These are phyloP conservation scores for Herpomyces periplanetae DNA, from an alignment of 2,329 filamentous ascomycete species.

Conservation along the genomic window DNA sequence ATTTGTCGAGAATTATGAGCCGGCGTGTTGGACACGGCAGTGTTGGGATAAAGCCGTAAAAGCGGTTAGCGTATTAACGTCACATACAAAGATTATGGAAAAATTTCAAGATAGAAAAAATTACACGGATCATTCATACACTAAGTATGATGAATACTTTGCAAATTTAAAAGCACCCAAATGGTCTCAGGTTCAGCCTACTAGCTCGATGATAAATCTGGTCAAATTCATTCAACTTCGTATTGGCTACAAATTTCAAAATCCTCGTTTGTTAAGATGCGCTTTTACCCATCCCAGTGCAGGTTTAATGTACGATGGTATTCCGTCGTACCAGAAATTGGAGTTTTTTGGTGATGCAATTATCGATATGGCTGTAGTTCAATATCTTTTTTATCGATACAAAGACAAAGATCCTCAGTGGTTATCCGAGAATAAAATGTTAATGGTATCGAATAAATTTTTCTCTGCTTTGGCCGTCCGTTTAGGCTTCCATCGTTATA, in stretches of 20 bases:
- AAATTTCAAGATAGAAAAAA: conserved; percentile 26
- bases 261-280: conserved; percentile 34
- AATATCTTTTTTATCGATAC: conserved; percentile 35
- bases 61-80: conserved; percentile 25
- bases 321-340: conserved; percentile 58
- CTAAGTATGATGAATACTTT: conserved; percentile 30
- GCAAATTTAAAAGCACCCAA: conserved; percentile 22
- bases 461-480: conserved; percentile 40
- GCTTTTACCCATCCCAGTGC: conserved; percentile 68
- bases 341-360: conserved; percentile 73
- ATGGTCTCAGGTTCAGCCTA: conserved; percentile 23
- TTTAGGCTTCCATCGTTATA: conserved; percentile 32
- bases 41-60: conserved; percentile 17
- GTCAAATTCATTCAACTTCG: conserved; percentile 19
- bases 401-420: conserved; percentile 61
- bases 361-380: conserved; percentile 48
- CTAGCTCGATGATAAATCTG: conserved; percentile 25
- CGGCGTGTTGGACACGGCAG: conserved; percentile 13
- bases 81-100: no score
- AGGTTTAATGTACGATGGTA: conserved; percentile 26
- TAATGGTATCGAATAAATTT: conserved; percentile 94
- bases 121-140: conserved; percentile 25
- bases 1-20: conserved; percentile 18
- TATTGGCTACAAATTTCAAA: conserved; percentile 31
- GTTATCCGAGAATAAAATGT: conserved; percentile 95